These are phyloP conservation scores for Ophiostoma quercus DNA, from an alignment of 2,329 filamentous ascomycete genomes.

Conservation along the genomic window DNA sequence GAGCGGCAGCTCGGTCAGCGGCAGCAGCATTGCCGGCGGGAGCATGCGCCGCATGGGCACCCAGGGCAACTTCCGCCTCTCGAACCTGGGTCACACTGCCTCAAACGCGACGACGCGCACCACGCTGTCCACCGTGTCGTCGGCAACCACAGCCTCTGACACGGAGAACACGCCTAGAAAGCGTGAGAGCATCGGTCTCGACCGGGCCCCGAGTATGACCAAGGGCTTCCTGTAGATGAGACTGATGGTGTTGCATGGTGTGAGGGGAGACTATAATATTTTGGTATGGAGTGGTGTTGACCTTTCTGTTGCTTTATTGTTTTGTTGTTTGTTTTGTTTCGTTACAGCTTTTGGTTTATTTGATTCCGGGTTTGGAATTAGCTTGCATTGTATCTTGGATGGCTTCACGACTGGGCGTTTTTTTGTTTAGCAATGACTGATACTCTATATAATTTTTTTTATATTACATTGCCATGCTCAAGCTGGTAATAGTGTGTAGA, in stretches of 20 bases:
- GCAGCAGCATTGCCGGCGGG: constrained; percentile 43
- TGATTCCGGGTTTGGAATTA: neutral
- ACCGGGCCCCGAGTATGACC: constrained; percentile 61
- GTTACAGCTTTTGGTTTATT: neutral
- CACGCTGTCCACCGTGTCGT: constrained; percentile 32
- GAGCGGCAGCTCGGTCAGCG: constrained; percentile 32
- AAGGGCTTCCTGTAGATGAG: constrained; percentile 65
- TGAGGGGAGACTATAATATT: neutral
- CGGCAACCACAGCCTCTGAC: constrained; percentile 8
- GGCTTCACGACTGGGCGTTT: constrained; percentile 10
- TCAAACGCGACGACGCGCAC: constrained; percentile 28
- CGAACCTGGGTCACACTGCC: constrained; percentile 25
- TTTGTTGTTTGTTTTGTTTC: neutral
- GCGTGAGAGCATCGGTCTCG: constrained; percentile 60
- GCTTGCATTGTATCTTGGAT: constrained; percentile 18
- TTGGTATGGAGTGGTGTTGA: neutral
- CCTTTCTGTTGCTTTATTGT: neutral
- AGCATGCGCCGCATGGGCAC: constrained; percentile 45
- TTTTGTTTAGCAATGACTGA: constrained; percentile 19
- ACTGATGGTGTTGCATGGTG: neutral
- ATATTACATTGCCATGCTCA: neutral
- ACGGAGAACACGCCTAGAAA: constrained; percentile 45
- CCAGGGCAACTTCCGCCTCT: constrained; percentile 34
- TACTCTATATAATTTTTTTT: neutral
- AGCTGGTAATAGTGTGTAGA: neutral